These are phyloP conservation scores for Aspergillus novoparasiticus DNA, from an alignment of 2,329 filamentous ascomycete genomes.

Conservation along the genomic window DNA sequence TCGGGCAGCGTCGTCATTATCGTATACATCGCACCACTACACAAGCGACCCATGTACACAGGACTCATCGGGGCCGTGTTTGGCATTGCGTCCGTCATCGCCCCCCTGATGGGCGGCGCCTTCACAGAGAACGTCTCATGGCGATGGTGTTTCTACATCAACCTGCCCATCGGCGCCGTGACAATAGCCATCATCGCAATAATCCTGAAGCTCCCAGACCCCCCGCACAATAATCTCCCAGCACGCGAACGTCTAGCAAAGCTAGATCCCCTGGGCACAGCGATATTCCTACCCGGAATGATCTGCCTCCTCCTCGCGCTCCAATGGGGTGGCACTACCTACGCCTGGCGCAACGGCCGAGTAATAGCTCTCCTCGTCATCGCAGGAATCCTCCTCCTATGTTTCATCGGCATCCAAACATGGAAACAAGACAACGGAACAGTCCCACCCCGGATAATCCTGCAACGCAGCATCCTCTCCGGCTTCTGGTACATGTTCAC, in stretches of 20 bases:
- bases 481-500: constrained; percentile 1
- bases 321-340: constrained; percentile 17
- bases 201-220: not conserved
- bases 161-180: constrained; percentile 15
- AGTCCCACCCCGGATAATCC: constrained; percentile 11
- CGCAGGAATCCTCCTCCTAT: constrained; percentile 3
- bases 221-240: not conserved
- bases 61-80: constrained; percentile 57
- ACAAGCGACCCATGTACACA: constrained; percentile 50
- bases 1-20: constrained; percentile 21
- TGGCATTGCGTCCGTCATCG: constrained; percentile 53
- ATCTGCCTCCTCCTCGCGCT: constrained; percentile 19
- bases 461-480: constrained; percentile 12
- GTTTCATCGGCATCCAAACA: constrained; percentile 7
- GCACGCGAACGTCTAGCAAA: not conserved
- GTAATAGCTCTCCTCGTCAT: constrained; percentile 15
- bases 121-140: constrained; percentile 35
- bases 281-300: constrained; percentile 7
- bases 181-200: not conserved
- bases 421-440: constrained; percentile 9
- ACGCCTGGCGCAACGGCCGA: constrained; percentile 11
- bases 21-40: constrained; percentile 49
- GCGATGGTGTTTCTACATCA: constrained; percentile 23
- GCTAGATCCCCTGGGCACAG: constrained; percentile 7
- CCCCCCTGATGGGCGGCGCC: constrained; percentile 47